Percentiles rank a stretch among this genome's conserved stretches.
phyloP scores from a whole-genome alignment of 805 yeast genomes.

The Sungouiella blattae region DNA sequence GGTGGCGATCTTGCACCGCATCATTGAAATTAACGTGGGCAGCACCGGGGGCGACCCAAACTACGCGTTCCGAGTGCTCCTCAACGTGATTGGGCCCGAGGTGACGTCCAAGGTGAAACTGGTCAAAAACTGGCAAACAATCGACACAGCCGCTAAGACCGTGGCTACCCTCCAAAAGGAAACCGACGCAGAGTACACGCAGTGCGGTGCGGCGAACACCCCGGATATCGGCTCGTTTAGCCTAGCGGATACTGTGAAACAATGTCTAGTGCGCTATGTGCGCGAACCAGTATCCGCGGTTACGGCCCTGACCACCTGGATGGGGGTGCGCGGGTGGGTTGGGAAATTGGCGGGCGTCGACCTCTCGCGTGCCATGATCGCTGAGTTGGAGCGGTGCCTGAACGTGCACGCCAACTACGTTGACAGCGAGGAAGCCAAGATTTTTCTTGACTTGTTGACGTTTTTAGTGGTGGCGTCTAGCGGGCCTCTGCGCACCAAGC shows the following conservation, averaged over 20 bases:
- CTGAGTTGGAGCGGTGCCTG: no score
- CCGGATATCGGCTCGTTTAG: no score
- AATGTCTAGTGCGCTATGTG: no score
- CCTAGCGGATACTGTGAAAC: no score
- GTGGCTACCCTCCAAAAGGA: no score
- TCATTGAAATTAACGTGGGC: constrained; percentile 12
- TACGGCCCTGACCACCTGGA: no score
- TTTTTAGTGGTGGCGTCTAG: constrained; percentile 4
- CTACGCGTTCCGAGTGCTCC: constrained; percentile 11
- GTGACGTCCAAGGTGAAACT: constrained; percentile 5
- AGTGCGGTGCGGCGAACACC: no score
- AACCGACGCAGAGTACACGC: constrained; percentile 4
- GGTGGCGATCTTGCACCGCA: constrained; percentile 10
- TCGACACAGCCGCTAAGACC: constrained; percentile 5
- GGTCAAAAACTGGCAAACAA: not conserved
- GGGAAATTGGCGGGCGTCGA: no score
- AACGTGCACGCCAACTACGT: no score
- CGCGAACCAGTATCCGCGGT: no score
- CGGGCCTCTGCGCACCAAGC: not conserved
- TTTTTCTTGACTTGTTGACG: constrained; percentile 8
- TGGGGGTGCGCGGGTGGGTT: no score
- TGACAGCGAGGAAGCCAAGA: constrained; percentile 15
- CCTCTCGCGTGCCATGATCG: no score
- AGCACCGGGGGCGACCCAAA: constrained; percentile 5
- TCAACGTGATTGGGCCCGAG: constrained; percentile 11